Percentiles rank a stretch among this genome's conserved stretches.
These are phyloP conservation scores for Phytopythium ostracodes DNA, from an alignment of 352 stramenopile species.

Conservation along the genomic window DNA sequence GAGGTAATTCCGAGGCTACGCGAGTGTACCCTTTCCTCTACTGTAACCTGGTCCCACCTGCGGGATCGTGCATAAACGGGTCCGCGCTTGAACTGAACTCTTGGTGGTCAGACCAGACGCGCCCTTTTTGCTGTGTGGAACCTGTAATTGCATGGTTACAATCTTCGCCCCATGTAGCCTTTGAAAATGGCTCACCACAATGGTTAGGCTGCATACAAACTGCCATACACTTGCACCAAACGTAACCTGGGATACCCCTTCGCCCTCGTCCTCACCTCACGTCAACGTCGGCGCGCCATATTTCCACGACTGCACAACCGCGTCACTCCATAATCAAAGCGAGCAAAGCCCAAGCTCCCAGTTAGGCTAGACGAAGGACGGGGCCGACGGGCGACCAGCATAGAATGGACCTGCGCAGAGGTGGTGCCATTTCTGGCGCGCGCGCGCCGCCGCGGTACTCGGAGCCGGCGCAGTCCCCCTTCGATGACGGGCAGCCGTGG, in stretches of 20 bases:
- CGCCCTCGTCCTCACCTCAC: neutral
- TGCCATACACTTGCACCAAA: neutral
- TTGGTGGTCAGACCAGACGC: too few relatives aligned
- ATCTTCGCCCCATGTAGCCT: too few relatives aligned
- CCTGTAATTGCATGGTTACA: neutral
- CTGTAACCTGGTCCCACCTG: too few relatives aligned
- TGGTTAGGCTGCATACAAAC: neutral
- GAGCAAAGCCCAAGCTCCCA: neutral
- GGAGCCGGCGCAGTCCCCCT: slow-evolving; percentile 7
- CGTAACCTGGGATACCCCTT: neutral
- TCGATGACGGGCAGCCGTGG: slow-evolving; percentile 7
- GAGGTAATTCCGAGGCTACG: neutral
- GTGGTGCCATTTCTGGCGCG: neutral
- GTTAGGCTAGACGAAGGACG: neutral
- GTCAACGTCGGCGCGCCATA: neutral
- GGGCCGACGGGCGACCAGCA: neutral
- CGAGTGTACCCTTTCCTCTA: neutral
- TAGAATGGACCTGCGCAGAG: neutral
- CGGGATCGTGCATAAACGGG: neutral
- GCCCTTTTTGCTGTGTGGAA: neutral
- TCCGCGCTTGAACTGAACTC: neutral
- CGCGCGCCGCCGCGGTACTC: slow-evolving; percentile 3
- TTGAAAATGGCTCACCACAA: neutral
- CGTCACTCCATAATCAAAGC: neutral
- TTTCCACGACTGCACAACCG: neutral